Base-by-base conservation (phyloP, 2,329 filamentous ascomycete species). In the Cladosporium sp. region DNA sequence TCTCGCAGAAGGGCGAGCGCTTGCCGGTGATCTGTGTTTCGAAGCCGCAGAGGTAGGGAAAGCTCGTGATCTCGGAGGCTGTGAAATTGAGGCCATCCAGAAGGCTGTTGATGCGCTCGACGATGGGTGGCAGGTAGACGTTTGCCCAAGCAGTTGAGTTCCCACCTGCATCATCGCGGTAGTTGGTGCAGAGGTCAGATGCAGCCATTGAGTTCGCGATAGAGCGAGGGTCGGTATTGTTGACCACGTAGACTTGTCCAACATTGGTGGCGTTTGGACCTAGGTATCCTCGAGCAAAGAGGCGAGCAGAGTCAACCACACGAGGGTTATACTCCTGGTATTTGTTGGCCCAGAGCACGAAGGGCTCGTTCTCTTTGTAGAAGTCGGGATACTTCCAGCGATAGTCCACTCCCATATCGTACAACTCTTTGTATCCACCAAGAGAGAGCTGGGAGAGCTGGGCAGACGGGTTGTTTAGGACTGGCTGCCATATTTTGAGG, bases 11-110 rank as follows among this genome's bases (percentile, higher is more conserved):
- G 0, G 80, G 78, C 7, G 79, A 83, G 13, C 53, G 57, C 1
- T 65, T 67, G 1, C 83, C 82, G 0, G 72, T 79, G 57, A 86
- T 85, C 59, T 86, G 83, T 2, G 76, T 80, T 60, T 86, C 83
- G 53, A 83, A 86, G 3, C 81, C 83, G 56, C 83, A 86, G 2
- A 86, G 70, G 56, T 85, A 85, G 0, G 83, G 82, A 25, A 86
- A 81, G 38, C 77, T 74, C 7, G 68, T 70, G 36, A 83, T 69
- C 51, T 85, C 80, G 1, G 64, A 67, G 27, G 74, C 67, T 0
- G 72, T 74, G 29, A 85, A 72, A 1, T 74, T 75, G 29, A 85
- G 72, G 1, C 82, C 81, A 0, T 65, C 58, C 27, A 84, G 72
- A 29, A 79, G 61, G 5, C 66, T 59, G 56, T 83, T 78, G 40